phyloP scores from a whole-genome alignment of 2,329 filamentous ascomycete species.

The Penicillium sp. region DNA sequence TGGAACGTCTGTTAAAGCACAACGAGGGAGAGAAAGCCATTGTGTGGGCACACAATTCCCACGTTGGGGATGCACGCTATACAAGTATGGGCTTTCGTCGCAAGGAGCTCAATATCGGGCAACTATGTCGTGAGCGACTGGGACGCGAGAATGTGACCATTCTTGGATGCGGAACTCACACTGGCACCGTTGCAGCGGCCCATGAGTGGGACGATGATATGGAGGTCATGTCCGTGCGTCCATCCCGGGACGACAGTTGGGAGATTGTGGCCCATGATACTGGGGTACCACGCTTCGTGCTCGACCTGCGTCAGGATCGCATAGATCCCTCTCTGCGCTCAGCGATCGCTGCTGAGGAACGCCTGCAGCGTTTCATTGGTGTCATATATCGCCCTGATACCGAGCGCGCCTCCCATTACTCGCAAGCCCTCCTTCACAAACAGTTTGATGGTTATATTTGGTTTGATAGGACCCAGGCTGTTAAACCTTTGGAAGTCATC shows the following conservation, averaged over 20 bases:
- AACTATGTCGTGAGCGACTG: slow-evolving; percentile 52
- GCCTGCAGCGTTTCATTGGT: slow-evolving; percentile 55
- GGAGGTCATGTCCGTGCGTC: slow-evolving; percentile 51
- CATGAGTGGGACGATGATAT: slow-evolving; percentile 54
- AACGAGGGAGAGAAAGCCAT: slow-evolving; percentile 47
- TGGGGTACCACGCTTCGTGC: slow-evolving; percentile 46
- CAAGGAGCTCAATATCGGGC: slow-evolving; percentile 54
- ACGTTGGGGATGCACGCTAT: slow-evolving; percentile 55
- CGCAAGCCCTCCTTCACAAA: slow-evolving; percentile 45
- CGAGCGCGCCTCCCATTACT: slow-evolving; percentile 53
- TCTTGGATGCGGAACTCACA: slow-evolving; percentile 52
- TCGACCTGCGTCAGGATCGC: slow-evolving; percentile 46
- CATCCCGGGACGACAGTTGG: slow-evolving; percentile 50
- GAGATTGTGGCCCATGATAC: slow-evolving; percentile 52
- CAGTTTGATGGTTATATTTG: slow-evolving; percentile 55
- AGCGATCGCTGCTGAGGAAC: slow-evolving; percentile 37
- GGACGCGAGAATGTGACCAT: slow-evolving; percentile 44
- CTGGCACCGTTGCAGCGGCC: slow-evolving; percentile 54
- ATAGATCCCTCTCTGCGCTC: slow-evolving; percentile 39
- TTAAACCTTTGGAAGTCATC: slow-evolving; percentile 47
- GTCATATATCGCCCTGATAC: slow-evolving; percentile 55
- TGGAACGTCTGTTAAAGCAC: slow-evolving; percentile 47
- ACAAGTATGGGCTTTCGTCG: slow-evolving; percentile 50
- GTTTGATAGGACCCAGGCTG: slow-evolving; percentile 51
- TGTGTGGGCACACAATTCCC: slow-evolving; percentile 57